Conservation (phyloP, 2,329 filamentous ascomycete species). For the Aspergillus transmontanensis region DNA sequence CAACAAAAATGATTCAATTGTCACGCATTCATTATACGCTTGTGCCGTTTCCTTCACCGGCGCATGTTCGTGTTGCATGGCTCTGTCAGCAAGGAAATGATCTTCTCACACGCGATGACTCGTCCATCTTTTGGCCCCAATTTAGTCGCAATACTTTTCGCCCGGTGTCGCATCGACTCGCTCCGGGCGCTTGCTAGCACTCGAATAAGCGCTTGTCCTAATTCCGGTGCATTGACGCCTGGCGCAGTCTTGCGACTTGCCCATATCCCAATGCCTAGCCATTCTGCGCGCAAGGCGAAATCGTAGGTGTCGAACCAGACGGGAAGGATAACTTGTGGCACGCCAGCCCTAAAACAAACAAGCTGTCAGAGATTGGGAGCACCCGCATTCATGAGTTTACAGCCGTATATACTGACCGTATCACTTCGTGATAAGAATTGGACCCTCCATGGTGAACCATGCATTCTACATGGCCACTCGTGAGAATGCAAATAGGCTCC, state of each 20-base stretch:
- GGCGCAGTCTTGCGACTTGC: conserved; percentile 41
- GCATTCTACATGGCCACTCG: conserved; percentile 42
- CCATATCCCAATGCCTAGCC: conserved; percentile 47
- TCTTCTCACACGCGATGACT: conserved; percentile 25
- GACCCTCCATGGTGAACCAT: conserved; percentile 53
- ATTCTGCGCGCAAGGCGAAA: conserved; percentile 48
- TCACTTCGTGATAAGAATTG: conserved; percentile 51
- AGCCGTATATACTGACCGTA: conserved; percentile 37
- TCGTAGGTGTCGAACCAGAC: conserved; percentile 52
- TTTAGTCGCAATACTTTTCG: conserved; percentile 11
- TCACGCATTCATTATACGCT: no score
- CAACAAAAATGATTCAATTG: not conserved
- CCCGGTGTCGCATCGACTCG: conserved; percentile 10
- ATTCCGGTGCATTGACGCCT: conserved; percentile 25
- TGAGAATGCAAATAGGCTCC: conserved; percentile 38
- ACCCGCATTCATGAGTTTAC: not conserved
- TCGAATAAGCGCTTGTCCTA: conserved; percentile 28
- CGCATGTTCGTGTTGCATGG: not conserved
- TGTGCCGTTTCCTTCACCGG: conserved; percentile 1
- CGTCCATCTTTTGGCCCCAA: conserved; percentile 20
- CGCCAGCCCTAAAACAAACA: conserved; percentile 38
- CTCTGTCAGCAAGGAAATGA: conserved; percentile 9
- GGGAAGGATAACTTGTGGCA: conserved; percentile 52
- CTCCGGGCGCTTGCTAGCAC: conserved; percentile 15
- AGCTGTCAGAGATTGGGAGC: conserved; percentile 1